Evolutionary conservation across 2,329 filamentous ascomycete species (phyloP).

Genomic region (Rutstroemia sp.): DNA sequence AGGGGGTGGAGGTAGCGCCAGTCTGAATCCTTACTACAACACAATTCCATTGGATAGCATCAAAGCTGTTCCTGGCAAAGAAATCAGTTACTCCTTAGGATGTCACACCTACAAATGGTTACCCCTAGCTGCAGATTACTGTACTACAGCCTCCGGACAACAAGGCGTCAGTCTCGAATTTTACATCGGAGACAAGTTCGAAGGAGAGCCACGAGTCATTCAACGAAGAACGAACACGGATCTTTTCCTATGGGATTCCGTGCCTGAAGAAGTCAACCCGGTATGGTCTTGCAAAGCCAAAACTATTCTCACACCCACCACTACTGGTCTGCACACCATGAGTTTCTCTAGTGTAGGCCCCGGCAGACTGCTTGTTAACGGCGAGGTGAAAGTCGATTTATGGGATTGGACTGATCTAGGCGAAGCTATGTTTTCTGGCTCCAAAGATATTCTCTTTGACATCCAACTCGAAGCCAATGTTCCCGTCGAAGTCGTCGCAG

Average conservation of each 20-base stretch:
- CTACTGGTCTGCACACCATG: constrained; percentile 55
- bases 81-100: constrained; percentile 53
- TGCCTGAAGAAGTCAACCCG: constrained; percentile 52
- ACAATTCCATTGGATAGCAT: constrained; percentile 59
- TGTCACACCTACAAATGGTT: constrained; percentile 61
- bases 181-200: constrained; percentile 55
- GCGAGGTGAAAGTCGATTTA: constrained; percentile 52
- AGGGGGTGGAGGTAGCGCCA: constrained; percentile 61
- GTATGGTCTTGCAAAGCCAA: constrained; percentile 48
- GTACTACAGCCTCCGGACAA: constrained; percentile 47
- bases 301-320: constrained; percentile 49
- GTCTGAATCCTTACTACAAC: constrained; percentile 61
- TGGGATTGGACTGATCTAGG: constrained; percentile 65
- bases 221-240: constrained; percentile 58
- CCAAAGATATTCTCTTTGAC: constrained; percentile 54
- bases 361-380: constrained; percentile 53
- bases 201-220: constrained; percentile 47
- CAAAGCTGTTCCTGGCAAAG: constrained; percentile 42
- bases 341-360: constrained; percentile 63
- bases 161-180: constrained; percentile 58
- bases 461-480: constrained; percentile 52
- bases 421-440: constrained; percentile 65
- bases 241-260: constrained; percentile 64
- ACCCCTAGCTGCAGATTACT: constrained; percentile 53
- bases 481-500: constrained; percentile 52